Conservation (phyloP, 2,329 filamentous ascomycete genomes). For the Albifimbria verrucaria region DNA sequence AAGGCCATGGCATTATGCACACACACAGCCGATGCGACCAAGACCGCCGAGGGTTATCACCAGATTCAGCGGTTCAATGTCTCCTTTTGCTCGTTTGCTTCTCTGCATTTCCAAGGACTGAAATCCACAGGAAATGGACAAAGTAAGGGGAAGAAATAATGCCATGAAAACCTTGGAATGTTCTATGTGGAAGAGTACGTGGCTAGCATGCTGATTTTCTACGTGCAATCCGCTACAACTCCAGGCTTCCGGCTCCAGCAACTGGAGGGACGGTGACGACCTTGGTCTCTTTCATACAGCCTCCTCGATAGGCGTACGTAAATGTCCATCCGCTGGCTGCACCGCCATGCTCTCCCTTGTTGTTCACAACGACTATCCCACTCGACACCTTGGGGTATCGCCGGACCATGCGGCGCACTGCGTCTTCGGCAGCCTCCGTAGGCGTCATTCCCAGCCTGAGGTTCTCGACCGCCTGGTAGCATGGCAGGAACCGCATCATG, state of each 20-base stretch:
- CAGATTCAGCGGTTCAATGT: no score
- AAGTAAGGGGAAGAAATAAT: no score
- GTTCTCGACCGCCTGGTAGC: constrained; percentile 55
- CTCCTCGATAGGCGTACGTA: constrained; percentile 48
- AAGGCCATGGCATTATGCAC: no score
- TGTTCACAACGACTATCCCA: constrained; percentile 50
- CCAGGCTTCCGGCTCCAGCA: not conserved
- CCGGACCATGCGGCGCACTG: constrained; percentile 44
- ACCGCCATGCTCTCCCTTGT: constrained; percentile 44
- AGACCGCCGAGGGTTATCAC: no score
- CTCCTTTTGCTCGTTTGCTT: no score
- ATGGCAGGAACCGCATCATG: constrained; percentile 56
- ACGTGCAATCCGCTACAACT: no score
- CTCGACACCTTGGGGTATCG: constrained; percentile 43
- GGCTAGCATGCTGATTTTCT: no score
- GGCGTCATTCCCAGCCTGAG: constrained; percentile 46
- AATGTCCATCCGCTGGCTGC: constrained; percentile 54
- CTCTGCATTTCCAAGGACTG: no score
- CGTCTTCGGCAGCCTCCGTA: constrained; percentile 46
- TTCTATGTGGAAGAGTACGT: no score
- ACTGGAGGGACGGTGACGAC: constrained; percentile 38
- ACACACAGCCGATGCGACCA: no score
- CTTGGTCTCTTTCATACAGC: constrained; percentile 40
- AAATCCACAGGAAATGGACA: no score
- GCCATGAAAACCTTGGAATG: no score